Evolutionary conservation across 2,329 filamentous ascomycete genomes (phyloP).

Genomic region (Sporothrix pallida): DNA sequence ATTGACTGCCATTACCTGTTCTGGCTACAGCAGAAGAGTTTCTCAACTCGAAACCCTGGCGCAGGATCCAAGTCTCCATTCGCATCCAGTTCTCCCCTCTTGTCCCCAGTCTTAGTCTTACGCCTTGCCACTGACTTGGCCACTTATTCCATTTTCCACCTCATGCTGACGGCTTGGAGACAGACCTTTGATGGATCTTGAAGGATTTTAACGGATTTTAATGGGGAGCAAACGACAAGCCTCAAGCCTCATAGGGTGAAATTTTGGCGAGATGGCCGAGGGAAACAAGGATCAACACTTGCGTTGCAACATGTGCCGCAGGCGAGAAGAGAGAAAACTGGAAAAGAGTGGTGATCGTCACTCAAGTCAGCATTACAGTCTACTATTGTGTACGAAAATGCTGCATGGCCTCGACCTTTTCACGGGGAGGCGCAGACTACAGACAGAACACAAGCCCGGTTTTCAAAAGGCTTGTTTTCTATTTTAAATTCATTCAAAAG

Average conservation of each 20-base stretch:
- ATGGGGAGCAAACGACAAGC: no score
- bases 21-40: neutral
- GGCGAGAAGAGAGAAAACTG: neutral
- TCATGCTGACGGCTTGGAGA: neutral
- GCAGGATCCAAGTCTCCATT: conserved; percentile 9
- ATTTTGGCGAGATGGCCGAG: neutral
- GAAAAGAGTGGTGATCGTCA: no score
- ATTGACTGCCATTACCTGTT: neutral
- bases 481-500: neutral
- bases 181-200: neutral
- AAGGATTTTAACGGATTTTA: no score
- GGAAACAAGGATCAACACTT: conserved; percentile 11
- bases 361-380: no score
- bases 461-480: neutral
- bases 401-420: neutral
- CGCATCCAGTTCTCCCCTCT: neutral
- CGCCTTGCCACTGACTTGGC: neutral
- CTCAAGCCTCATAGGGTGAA: neutral
- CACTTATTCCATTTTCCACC: neutral
- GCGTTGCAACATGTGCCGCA: neutral
- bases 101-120: neutral
- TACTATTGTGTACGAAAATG: no score
- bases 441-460: neutral
- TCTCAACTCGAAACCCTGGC: neutral
- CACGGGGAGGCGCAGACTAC: neutral